Conservation (phyloP, 106 monocot genomes). For the Apostasia shenzhenica region DNA sequence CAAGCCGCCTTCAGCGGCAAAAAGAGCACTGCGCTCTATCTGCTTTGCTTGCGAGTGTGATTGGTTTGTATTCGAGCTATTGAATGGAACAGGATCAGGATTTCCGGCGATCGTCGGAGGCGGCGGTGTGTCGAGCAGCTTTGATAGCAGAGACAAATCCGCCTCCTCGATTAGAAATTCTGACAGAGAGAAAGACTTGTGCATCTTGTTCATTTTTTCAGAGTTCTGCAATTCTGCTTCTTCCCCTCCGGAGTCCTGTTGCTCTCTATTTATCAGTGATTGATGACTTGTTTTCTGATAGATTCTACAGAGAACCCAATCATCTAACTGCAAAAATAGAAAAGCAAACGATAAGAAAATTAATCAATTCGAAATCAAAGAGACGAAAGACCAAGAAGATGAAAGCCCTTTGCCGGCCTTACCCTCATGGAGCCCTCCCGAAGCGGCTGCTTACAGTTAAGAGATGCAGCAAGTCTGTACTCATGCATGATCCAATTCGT, state of each 20-base stretch:
- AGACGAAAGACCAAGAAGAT: background rate
- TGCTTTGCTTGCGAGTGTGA: background rate
- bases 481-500: constrained; percentile 85
- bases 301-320: constrained; percentile 29
- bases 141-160: constrained; percentile 11
- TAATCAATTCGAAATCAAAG: too few species aligned
- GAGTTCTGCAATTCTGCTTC: constrained; percentile 4
- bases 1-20: constrained; percentile 3
- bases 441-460: background rate
- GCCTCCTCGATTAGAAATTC: constrained; percentile 15
- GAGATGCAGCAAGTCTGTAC: constrained; percentile 38
- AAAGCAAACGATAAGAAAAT: background rate
- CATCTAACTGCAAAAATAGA: constrained; percentile 14
- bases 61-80: background rate
- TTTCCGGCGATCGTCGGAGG: background rate
- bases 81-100: background rate
- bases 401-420: background rate
- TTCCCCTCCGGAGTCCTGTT: constrained; percentile 2
- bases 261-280: too few species aligned
- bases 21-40: background rate
- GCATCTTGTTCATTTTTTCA: constrained; percentile 2
- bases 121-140: constrained; percentile 11
- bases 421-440: constrained; percentile 24
- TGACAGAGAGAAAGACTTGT: constrained; percentile 17
- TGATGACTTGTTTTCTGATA: constrained; percentile 16